Conservation (phyloP, 805 yeast genomes). For the Candida railenensis region DNA sequence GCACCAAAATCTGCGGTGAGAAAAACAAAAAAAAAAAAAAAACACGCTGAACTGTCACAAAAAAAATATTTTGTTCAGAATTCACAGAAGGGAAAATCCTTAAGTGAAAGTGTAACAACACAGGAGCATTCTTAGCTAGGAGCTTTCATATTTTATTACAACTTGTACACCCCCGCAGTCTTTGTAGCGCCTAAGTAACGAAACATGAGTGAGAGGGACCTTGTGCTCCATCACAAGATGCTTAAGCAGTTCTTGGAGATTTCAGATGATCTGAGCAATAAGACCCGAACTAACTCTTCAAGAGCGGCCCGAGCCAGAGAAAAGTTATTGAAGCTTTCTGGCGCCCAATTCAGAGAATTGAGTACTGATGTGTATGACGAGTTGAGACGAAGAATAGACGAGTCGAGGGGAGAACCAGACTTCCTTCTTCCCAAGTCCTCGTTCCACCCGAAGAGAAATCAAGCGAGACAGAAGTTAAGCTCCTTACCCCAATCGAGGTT, state of each 20-base stretch:
- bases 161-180: no score
- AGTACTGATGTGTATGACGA: slow-evolving; percentile 96
- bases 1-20: no score
- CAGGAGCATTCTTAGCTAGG: no score
- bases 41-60: neutral
- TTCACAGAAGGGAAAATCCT: neutral
- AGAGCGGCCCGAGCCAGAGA: slow-evolving; percentile 82
- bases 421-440: slow-evolving; percentile 65
- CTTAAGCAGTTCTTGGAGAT: slow-evolving; percentile 51
- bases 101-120: no score
- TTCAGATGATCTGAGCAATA: slow-evolving; percentile 44
- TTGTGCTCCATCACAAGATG: slow-evolving; percentile 47
- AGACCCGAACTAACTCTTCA: slow-evolving; percentile 43
- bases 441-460: slow-evolving; percentile 92
- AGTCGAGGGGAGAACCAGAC: slow-evolving; percentile 56
- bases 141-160: no score
- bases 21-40: no score
- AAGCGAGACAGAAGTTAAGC: slow-evolving; percentile 89
- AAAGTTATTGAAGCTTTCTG: slow-evolving; percentile 76
- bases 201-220: slow-evolving; percentile 30
- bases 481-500: slow-evolving; percentile 79
- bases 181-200: no score
- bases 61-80: no score
- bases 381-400: slow-evolving; percentile 71
- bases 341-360: slow-evolving; percentile 82